phyloP scores from a whole-genome alignment of 2,329 filamentous ascomycete genomes.

The Shiraia sp. region DNA sequence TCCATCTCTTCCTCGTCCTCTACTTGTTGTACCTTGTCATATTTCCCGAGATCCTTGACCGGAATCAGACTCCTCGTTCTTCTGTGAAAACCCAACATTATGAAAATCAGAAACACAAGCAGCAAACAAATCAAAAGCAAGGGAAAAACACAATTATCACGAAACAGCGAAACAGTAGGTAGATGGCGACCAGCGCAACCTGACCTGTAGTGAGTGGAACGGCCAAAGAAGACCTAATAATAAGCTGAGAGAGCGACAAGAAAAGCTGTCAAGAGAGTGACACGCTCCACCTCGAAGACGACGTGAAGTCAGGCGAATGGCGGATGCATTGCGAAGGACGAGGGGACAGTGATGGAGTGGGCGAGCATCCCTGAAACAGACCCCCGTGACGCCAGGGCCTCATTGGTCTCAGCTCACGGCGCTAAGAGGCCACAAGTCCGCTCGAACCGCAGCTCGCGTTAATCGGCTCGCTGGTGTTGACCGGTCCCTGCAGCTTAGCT shows the following conservation, averaged over 20 bases:
- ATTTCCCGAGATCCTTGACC: constrained; percentile 48
- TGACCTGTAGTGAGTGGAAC: constrained; percentile 34
- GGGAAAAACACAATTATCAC: constrained; percentile 10
- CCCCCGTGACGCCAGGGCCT: constrained; percentile 7
- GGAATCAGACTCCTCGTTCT: constrained; percentile 49
- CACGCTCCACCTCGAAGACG: constrained; percentile 33
- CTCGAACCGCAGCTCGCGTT: constrained; percentile 10
- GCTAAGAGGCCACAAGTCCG: constrained; percentile 16
- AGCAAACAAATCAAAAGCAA: constrained; percentile 5
- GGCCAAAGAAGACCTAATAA: constrained; percentile 30
- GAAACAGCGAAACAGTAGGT: constrained; percentile 12
- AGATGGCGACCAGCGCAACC: constrained; percentile 34
- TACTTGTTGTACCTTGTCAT: constrained; percentile 43
- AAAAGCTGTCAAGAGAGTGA: constrained; percentile 36
- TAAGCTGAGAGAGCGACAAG: constrained; percentile 38
- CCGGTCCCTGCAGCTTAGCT: constrained; percentile 5
- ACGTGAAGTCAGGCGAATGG: constrained; percentile 18
- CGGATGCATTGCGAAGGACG: constrained; percentile 16
- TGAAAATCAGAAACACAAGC: constrained; percentile 16
- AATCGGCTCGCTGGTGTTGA: constrained; percentile 5
- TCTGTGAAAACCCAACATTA: constrained; percentile 51
- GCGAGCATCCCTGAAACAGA: constrained; percentile 17
- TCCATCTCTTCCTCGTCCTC: constrained; percentile 40
- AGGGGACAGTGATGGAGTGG: constrained; percentile 16
- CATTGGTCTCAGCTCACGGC: constrained; percentile 17